These are phyloP conservation scores for Fusarium sororula DNA, from an alignment of 2,329 filamentous ascomycete species.

Conservation along the genomic window DNA sequence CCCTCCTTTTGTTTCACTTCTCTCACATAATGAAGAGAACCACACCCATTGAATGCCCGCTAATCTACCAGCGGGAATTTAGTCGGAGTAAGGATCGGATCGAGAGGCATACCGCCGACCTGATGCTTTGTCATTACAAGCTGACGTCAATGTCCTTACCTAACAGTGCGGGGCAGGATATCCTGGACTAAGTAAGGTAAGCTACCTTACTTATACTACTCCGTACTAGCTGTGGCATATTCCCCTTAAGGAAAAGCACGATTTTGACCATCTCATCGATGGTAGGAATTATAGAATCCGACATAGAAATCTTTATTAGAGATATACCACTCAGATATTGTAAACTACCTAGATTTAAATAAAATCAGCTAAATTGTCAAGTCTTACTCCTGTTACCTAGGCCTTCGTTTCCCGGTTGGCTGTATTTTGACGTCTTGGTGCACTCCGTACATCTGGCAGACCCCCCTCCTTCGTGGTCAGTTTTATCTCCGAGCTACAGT, in stretches of 20 bases:
- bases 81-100: constrained; percentile 28
- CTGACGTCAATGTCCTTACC: constrained; percentile 3
- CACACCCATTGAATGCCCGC: not conserved
- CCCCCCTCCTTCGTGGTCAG: not conserved
- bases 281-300: not conserved
- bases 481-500: constrained; percentile 28
- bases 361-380: not conserved
- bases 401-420: not conserved
- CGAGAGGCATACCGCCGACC: constrained; percentile 2
- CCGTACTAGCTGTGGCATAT: not conserved
- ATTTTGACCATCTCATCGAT: not conserved
- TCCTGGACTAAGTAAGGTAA: not conserved
- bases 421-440: not conserved
- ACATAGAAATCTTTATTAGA: not conserved
- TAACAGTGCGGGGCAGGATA: not conserved
- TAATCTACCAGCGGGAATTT: not conserved
- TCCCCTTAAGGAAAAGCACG: not conserved
- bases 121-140: not conserved
- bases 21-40: not conserved
- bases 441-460: not conserved
- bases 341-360: not conserved
- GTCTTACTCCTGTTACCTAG: not conserved
- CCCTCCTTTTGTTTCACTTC: constrained; percentile 6
- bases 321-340: not conserved
- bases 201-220: not conserved